Base-by-base conservation (phyloP, 176 grass and related monocot genomes). In the Eleusine coracana region DNA sequence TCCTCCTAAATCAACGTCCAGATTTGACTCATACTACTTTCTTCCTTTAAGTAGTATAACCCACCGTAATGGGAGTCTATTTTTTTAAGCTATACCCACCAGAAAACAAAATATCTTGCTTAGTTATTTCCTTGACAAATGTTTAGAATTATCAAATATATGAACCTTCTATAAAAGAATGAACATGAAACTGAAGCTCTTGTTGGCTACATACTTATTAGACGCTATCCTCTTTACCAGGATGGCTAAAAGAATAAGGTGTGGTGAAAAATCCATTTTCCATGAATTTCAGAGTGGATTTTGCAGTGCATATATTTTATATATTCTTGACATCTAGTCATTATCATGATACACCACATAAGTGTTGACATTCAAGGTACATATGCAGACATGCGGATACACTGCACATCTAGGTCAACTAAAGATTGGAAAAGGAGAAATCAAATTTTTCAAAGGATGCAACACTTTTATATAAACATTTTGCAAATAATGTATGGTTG, bases 381-480 rank as follows among this genome's bases (percentile, higher is more conserved):
- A 63, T 20, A 62, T 27, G 38, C 79, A n/a, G 9, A 36, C 54
- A 23, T 60, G 56, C 56, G 45, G 45, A 64, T 46, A 70, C 20
- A 20, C 7, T 74, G 2, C 46, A 75, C 71, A 14, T 13, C 69
- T 0, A 12, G 31, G 55, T 52, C 83, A 79, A 79, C 74, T 71
- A 20, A 48, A 39, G 12, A 20, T 62, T 62, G 7, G 61, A 66
- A 68, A 55, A 58, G 4, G 2, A 40, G 29, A 21, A 64, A 44
- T 20, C n/a, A 27, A 45, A 71, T 16, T 70, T 34, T 46, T 77
- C 46, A 76, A 51, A 82, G 15, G 68, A 56, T 36, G 21, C 66
- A 72, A 41, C 55, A 49, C 31, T 34, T 34, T 58, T 56, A 66
- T 65, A 64, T 34, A 54, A 78, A 42, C 9, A 42, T 73, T 78